Conservation (phyloP, 2,329 filamentous ascomycete genomes). For the Trichoderma koningii region DNA sequence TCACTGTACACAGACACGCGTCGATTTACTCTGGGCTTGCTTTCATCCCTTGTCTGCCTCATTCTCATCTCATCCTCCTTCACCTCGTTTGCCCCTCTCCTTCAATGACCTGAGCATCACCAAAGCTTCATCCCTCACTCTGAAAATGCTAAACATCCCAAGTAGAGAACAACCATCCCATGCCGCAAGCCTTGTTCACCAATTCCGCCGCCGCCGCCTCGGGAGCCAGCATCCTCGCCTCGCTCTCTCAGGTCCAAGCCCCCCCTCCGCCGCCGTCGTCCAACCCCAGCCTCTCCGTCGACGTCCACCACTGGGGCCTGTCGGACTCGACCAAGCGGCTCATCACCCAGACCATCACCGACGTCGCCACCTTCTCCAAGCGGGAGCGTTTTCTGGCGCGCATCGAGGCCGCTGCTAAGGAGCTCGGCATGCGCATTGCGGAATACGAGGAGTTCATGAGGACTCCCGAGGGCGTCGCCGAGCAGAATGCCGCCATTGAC, state of each 20-base stretch:
- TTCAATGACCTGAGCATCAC: background rate
- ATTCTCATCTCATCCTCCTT: background rate
- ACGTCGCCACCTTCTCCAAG: slow-evolving; percentile 48
- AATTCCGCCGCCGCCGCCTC: slow-evolving; percentile 9
- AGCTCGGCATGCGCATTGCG: slow-evolving; percentile 55
- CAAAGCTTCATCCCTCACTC: background rate
- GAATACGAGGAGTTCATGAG: slow-evolving; percentile 52
- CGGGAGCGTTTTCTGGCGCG: slow-evolving; percentile 51
- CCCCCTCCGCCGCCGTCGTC: slow-evolving; percentile 9
- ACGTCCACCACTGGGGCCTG: slow-evolving; percentile 42
- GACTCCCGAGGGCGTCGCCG: slow-evolving; percentile 34
- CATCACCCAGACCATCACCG: slow-evolving; percentile 47
- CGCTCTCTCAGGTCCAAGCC: slow-evolving; percentile 6
- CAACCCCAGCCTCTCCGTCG: slow-evolving; percentile 20
- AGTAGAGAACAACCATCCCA: slow-evolving; percentile 51
- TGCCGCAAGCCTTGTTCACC: slow-evolving; percentile 37
- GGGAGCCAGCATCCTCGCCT: slow-evolving; percentile 28
- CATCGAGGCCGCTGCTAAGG: slow-evolving; percentile 56
- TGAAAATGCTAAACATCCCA: background rate
- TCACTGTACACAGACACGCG: no score
- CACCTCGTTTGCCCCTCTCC: background rate
- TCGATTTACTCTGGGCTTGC: no score
- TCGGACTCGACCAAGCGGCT: slow-evolving; percentile 32
- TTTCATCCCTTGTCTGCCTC: no score
- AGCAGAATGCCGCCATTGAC: slow-evolving; percentile 35